Conservation (phyloP, 495 filamentous ascomycete species). For the Hyaloscypha bicolor region DNA sequence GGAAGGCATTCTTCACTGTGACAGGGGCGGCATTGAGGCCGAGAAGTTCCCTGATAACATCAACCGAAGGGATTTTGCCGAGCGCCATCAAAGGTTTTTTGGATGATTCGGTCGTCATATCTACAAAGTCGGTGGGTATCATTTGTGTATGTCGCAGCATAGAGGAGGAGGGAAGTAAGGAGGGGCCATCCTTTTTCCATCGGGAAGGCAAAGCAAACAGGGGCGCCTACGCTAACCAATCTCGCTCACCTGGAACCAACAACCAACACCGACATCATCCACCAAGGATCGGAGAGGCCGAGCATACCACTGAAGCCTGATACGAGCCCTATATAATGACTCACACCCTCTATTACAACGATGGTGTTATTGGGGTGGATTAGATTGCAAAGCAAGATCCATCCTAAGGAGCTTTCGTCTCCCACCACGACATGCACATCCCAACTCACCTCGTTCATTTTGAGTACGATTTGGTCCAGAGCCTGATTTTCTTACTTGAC, state of each 20-base stretch:
- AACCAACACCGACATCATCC: too few relatives aligned
- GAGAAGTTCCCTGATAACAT: neutral
- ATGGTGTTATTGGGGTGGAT: too few relatives aligned
- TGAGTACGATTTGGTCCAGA: too few relatives aligned
- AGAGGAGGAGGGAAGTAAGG: neutral
- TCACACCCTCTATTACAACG: too few relatives aligned
- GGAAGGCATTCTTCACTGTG: neutral
- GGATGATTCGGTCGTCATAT: neutral
- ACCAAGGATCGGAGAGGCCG: too few relatives aligned
- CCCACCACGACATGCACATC: too few relatives aligned
- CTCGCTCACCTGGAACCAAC: neutral
- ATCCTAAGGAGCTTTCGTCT: too few relatives aligned
- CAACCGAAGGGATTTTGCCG: neutral
- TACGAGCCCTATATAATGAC: too few relatives aligned
- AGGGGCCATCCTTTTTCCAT: neutral
- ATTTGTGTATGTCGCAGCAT: neutral
- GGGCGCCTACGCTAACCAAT: neutral
- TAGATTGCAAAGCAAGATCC: too few relatives aligned
- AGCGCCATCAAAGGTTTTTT: neutral
- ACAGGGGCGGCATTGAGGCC: neutral
- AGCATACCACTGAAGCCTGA: too few relatives aligned
- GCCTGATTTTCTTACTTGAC: too few relatives aligned
- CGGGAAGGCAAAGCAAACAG: neutral
- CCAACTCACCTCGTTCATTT: too few relatives aligned
- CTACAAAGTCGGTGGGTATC: neutral